Evolutionary conservation across 495 filamentous ascomycete genomes (phyloP).

Genomic region (Parachaetomium inaequale): DNA sequence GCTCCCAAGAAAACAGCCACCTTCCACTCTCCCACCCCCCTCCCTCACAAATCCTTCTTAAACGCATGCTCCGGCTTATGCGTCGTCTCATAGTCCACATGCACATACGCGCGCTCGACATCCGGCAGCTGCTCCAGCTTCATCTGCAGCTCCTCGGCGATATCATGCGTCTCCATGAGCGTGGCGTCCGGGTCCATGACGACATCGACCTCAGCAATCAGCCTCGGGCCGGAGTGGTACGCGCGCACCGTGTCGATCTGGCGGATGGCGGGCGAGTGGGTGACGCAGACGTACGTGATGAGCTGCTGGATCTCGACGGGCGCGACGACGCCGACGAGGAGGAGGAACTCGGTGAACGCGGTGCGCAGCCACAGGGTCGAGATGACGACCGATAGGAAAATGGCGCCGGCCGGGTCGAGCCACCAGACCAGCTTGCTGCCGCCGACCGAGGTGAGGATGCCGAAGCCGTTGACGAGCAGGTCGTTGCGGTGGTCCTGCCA

Average conservation of each 20-base stretch:
- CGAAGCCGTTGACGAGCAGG: conserved; percentile 84
- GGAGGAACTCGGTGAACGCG: conserved; percentile 83
- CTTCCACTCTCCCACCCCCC: neutral
- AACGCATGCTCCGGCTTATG: conserved; percentile 76
- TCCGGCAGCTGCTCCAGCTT: conserved; percentile 91
- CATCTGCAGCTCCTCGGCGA: conserved; percentile 90
- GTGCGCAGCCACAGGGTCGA: conserved; percentile 75
- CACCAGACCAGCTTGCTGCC: conserved; percentile 88
- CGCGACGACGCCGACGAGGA: conserved; percentile 85
- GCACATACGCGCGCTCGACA: conserved; percentile 92
- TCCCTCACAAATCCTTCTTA: conserved; percentile 51
- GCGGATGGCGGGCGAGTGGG: conserved; percentile 73
- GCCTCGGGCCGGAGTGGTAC: conserved; percentile 84
- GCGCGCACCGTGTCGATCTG: conserved; percentile 93
- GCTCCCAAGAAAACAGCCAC: neutral
- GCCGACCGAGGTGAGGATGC: conserved; percentile 82
- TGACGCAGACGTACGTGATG: conserved; percentile 95
- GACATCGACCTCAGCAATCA: conserved; percentile 87
- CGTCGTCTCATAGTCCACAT: conserved; percentile 94
- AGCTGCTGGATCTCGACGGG: conserved; percentile 82
- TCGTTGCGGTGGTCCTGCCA: conserved; percentile 93
- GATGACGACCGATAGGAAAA: conserved; percentile 75
- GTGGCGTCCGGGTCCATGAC: conserved; percentile 71
- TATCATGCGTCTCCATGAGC: conserved; percentile 80
- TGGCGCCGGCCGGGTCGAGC: conserved; percentile 91